Evolutionary conservation across 768 basidiomycete species (phyloP).

Genomic region (Tephrocybe sp.): DNA sequence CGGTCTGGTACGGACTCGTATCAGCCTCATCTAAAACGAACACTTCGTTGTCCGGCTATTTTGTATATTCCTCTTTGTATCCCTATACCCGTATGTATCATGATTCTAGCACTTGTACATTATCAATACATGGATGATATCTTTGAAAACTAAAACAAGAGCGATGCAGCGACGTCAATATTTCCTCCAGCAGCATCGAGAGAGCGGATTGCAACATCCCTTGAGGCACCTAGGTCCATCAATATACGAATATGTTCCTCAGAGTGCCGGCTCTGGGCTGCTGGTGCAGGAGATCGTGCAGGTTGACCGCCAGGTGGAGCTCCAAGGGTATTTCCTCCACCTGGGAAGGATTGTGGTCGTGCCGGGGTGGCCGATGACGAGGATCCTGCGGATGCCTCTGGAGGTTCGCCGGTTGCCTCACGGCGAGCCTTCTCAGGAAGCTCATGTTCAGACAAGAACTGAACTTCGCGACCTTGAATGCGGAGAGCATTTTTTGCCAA

Average conservation of each 20-base stretch:
- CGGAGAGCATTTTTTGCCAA: slow-evolving; percentile 84
- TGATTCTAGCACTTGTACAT: slow-evolving; percentile 24
- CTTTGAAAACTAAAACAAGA: slow-evolving; percentile 59
- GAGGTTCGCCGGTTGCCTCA: slow-evolving; percentile 22
- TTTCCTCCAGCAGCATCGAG: slow-evolving; percentile 84
- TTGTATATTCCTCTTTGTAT: slow-evolving; percentile 11
- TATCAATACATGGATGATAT: slow-evolving; percentile 21
- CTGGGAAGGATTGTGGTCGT: slow-evolving; percentile 52
- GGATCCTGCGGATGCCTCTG: slow-evolving; percentile 18
- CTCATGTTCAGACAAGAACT: slow-evolving; percentile 92
- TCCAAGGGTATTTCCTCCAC: slow-evolving; percentile 65
- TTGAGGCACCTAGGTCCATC: slow-evolving; percentile 73
- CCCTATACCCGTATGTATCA: slow-evolving; percentile 22
- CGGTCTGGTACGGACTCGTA: slow-evolving; percentile 74
- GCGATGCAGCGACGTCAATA: slow-evolving; percentile 83
- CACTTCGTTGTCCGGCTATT: not conserved
- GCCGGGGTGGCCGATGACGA: slow-evolving; percentile 11
- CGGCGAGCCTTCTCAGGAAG: slow-evolving; percentile 77
- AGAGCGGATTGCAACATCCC: slow-evolving; percentile 75
- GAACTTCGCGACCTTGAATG: slow-evolving; percentile 89
- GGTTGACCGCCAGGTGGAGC: slow-evolving; percentile 31
- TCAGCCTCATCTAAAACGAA: slow-evolving; percentile 66
- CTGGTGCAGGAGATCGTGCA: slow-evolving; percentile 19
- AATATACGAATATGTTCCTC: slow-evolving; percentile 67
- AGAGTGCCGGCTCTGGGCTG: slow-evolving; percentile 37